Percentiles rank a stretch among this genome's conserved stretches.
These are phyloP conservation scores for Ustilago loliicola DNA, from an alignment of 1,284 basidiomycete species.

Conservation along the genomic window DNA sequence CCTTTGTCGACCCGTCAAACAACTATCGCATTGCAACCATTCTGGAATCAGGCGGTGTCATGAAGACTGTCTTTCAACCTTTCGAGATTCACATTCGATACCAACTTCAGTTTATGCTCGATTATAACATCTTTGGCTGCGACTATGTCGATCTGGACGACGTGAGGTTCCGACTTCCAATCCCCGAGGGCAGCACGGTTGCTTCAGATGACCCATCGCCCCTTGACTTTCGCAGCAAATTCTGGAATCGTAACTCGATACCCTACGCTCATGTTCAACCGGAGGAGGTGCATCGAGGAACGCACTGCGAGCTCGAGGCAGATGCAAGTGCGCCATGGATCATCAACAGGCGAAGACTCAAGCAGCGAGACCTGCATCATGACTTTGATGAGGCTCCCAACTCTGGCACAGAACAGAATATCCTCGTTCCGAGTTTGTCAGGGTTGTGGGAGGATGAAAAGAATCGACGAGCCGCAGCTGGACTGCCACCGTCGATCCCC, in stretches of 20 bases:
- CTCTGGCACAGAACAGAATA: slow-evolving; percentile 73
- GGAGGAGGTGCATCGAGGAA: slow-evolving; percentile 71
- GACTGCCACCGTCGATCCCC: slow-evolving; percentile 56
- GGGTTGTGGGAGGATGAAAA: slow-evolving; percentile 97
- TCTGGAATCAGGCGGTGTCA: slow-evolving; percentile 61
- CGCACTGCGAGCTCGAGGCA: slow-evolving; percentile 84
- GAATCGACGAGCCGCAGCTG: slow-evolving; percentile 74
- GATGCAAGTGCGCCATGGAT: slow-evolving; percentile 86
- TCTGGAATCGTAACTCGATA: slow-evolving; percentile 45
- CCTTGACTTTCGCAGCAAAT: slow-evolving; percentile 28
- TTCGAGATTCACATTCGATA: slow-evolving; percentile 89
- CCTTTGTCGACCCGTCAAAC: slow-evolving; percentile 76
- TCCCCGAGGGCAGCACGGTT: slow-evolving; percentile 69
- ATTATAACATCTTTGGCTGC: slow-evolving; percentile 95
- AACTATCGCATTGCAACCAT: slow-evolving; percentile 61
- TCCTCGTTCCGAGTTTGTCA: slow-evolving; percentile 86
- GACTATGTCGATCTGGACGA: slow-evolving; percentile 81
- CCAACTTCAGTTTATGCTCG: slow-evolving; percentile 91
- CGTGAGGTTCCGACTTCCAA: slow-evolving; percentile 73
- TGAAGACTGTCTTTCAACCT: slow-evolving; percentile 77
- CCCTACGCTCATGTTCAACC: slow-evolving; percentile 44
- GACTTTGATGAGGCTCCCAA: slow-evolving; percentile 69
- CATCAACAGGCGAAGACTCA: slow-evolving; percentile 81
- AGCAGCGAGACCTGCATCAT: slow-evolving; percentile 81
- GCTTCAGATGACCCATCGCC: slow-evolving; percentile 25